Conservation (phyloP, 2,329 filamentous ascomycete species). For the Endoconidiophora polonica region DNA sequence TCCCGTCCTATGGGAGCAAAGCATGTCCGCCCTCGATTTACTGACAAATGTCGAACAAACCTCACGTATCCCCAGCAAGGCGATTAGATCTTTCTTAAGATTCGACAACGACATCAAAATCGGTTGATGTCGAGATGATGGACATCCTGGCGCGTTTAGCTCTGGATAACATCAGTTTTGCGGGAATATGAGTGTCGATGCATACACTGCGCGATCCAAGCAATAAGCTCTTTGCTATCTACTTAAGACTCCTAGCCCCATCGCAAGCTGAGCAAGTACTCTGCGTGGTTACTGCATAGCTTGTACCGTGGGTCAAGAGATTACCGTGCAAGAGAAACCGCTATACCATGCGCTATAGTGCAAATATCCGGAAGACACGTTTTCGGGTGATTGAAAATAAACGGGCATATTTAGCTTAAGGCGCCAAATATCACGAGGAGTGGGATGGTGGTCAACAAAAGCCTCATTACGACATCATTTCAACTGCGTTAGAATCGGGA, state of each 20-base stretch:
- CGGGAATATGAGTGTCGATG: slow-evolving; percentile 58
- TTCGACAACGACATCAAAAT: slow-evolving; percentile 4
- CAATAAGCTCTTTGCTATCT: slow-evolving; percentile 41
- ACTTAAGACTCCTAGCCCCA: slow-evolving; percentile 38
- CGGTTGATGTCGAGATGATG: slow-evolving; percentile 36
- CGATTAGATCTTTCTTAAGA: too few relatives aligned
- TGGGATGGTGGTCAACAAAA: too few relatives aligned
- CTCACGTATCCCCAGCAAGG: too few relatives aligned
- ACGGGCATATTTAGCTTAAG: slow-evolving; percentile 33
- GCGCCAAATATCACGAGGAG: slow-evolving; percentile 13
- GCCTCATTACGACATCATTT: slow-evolving; percentile 50
- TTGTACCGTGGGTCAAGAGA: slow-evolving; percentile 41
- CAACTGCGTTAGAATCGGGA: slow-evolving; percentile 60
- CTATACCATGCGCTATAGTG: slow-evolving; percentile 36
- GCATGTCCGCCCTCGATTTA: slow-evolving; percentile 45
- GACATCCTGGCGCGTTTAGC: slow-evolving; percentile 51
- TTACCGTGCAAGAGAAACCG: slow-evolving; percentile 57
- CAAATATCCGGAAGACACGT: background rate
- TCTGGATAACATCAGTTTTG: slow-evolving; percentile 59
- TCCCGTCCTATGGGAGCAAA: slow-evolving; percentile 68
- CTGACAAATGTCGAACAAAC: slow-evolving; percentile 28
- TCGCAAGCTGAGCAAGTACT: slow-evolving; percentile 35
- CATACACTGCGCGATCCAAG: slow-evolving; percentile 43
- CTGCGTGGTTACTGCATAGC: slow-evolving; percentile 39
- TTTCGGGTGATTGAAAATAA: slow-evolving; percentile 48